A percentile compares a stretch with the other conserved stretches of the same genome.
Evolutionary conservation across 1,139 yeast genomes (phyloP).

Genomic region (Geotrichum siamense): DNA sequence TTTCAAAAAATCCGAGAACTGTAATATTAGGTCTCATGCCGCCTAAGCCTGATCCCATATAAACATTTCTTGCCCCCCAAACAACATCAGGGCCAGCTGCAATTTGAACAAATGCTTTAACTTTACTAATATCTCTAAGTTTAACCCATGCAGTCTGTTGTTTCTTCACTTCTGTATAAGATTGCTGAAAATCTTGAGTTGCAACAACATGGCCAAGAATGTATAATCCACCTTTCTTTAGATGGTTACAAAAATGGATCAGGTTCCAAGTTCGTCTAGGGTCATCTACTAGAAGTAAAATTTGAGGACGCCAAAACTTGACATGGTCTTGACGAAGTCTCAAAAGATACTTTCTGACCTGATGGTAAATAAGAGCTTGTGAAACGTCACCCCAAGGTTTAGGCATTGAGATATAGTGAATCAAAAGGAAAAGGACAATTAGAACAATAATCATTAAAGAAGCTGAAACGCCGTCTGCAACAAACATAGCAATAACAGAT

Average conservation of each 20-base stretch:
- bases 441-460: slow-evolving; percentile 62
- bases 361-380: slow-evolving; percentile 88
- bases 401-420: slow-evolving; percentile 89
- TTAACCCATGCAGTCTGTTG: slow-evolving; percentile 80
- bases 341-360: slow-evolving; percentile 81
- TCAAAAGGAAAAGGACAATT: slow-evolving; percentile 58
- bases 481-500: slow-evolving; percentile 79
- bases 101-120: slow-evolving; percentile 91
- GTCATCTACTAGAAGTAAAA: slow-evolving; percentile 75
- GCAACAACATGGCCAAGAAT: slow-evolving; percentile 84
- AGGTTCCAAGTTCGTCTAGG: slow-evolving; percentile 89
- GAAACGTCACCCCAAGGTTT: slow-evolving; percentile 98
- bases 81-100: slow-evolving; percentile 80
- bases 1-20: slow-evolving; percentile 36
- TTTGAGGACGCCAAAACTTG: slow-evolving; percentile 96
- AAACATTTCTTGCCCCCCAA: slow-evolving; percentile 96
- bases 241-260: slow-evolving; percentile 87
- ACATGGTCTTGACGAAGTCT: slow-evolving; percentile 85
- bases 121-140: slow-evolving; percentile 63
- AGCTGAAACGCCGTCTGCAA: slow-evolving; percentile 89
- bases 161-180: slow-evolving; percentile 57
- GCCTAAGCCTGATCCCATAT: slow-evolving; percentile 87
- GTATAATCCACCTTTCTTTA: slow-evolving; percentile 91
- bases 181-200: slow-evolving; percentile 47
- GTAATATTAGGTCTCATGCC: slow-evolving; percentile 97